Evolutionary conservation across 371 early-diverging fungal genomes (phyloP), one percentile per base, ranked within the genome.

Genomic region (Umbelopsis sp.): DNA sequence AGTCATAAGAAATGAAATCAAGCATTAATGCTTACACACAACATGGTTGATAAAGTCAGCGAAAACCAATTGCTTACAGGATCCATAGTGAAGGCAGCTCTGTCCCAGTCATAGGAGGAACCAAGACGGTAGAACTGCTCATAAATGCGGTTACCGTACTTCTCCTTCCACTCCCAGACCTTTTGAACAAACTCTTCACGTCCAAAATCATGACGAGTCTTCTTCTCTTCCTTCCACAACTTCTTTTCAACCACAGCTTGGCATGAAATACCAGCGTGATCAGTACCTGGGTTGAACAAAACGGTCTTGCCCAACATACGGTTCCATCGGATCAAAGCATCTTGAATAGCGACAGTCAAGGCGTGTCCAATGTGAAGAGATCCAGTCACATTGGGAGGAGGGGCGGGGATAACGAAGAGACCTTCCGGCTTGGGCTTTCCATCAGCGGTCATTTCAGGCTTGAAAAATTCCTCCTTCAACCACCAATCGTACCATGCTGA

Each of bases 351-450:
- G 63, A 93, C 91, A 73, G 97, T 98, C 79, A 99, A 86, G 4
- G 97, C 98, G 78, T 99, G 99, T 45, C 99, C 99, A 73, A 98
- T 92, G 35, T 57, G 57, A n/a, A 57, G 57, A 35, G 57, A 57
- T 37, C 99, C 99, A 44, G 99, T 99, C 44, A 99, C 95, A 80
- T 99, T 99, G 32, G 99, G 99, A 72, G 99, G 99, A 5, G 99
- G 99, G 8, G 97, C 92, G 25, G 96, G 90, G 70, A 99, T 91
- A 37, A 96, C 93, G 81, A 95, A 99, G 22, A 85, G 76, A 65
- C 97, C 97, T 71, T 92, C 94, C 29, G 91, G 85, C 68, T 83
- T 86, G 66, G 87, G 76, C 74, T 93, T 85, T 63, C 93, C 95
- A 69, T 93, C 89, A 14, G 83, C 81, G 6, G 86, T 85, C 71